These are phyloP conservation scores for Croton laevigatus DNA, from an alignment of 441 rosid genomes.

Conservation along the genomic window DNA sequence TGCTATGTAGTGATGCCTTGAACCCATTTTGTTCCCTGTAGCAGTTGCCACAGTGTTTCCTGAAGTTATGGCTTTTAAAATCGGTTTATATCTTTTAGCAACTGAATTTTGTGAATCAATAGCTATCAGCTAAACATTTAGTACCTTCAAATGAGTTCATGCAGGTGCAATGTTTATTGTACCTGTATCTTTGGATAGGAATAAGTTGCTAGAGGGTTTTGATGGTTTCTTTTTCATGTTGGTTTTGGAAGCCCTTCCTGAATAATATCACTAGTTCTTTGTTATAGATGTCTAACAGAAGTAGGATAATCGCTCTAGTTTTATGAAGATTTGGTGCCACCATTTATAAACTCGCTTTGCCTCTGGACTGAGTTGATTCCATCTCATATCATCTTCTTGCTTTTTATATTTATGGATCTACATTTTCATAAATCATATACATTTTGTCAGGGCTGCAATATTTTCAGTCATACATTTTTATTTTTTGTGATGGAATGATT, in stretches of 20 bases:
- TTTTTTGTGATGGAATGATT: constrained; percentile 1
- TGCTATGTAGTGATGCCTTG: not conserved
- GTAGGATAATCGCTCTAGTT: not conserved
- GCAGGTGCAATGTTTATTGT: not conserved
- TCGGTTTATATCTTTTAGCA: not conserved
- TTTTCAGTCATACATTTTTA: constrained; percentile 2
- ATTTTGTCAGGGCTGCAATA: not conserved
- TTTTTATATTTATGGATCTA: not conserved
- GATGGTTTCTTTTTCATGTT: not conserved
- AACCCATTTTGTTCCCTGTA: no score
- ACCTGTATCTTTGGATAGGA: not conserved
- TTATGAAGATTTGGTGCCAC: not conserved
- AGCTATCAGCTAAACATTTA: not conserved
- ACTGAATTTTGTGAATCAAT: not conserved
- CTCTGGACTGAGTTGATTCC: not conserved
- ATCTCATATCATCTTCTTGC: not conserved
- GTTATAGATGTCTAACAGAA: not conserved
- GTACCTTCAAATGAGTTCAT: not conserved
- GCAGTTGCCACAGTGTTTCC: no score
- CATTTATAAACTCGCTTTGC: not conserved
- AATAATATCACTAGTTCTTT: constrained; percentile 5
- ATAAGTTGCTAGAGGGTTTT: not conserved
- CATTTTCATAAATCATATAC: not conserved
- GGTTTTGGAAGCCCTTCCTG: not conserved
- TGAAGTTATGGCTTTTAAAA: not conserved